Conservation (phyloP, 106 monocot genomes). For the Dactylorhiza incarnata region DNA sequence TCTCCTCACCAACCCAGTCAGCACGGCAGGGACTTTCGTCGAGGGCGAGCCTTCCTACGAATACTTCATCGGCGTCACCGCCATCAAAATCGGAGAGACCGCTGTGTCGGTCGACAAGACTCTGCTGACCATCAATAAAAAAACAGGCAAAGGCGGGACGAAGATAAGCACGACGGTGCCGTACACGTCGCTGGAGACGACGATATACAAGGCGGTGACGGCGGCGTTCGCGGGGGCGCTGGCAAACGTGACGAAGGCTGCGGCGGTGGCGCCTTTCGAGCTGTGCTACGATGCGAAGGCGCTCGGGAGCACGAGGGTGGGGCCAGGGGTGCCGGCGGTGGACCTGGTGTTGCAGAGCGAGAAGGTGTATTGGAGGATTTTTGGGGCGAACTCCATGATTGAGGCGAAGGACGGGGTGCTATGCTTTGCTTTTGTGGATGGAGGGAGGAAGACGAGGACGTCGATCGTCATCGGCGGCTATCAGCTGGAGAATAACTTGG, state of each 20-base stretch:
- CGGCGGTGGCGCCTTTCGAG: conserved; percentile 37
- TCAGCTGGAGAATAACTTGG: conserved; percentile 69
- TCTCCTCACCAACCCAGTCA: conserved; percentile 54
- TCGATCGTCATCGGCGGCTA: conserved; percentile 57
- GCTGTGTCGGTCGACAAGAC: conserved; percentile 23
- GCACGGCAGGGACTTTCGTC: conserved; percentile 35
- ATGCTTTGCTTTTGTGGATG: conserved; percentile 69
- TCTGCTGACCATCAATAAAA: conserved; percentile 33
- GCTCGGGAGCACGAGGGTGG: conserved; percentile 33
- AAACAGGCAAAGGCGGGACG: conserved; percentile 46
- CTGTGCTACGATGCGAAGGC: conserved; percentile 27
- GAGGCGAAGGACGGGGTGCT: conserved; percentile 20
- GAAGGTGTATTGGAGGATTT: conserved; percentile 31
- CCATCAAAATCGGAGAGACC: conserved; percentile 37
- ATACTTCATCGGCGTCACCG: conserved; percentile 59
- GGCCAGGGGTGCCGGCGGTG: conserved; percentile 46
- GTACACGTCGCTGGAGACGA: conserved; percentile 46
- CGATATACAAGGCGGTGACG: conserved; percentile 40
- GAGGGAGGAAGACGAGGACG: conserved; percentile 30
- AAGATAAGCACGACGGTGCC: conserved; percentile 57
- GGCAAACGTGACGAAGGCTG: conserved; percentile 9
- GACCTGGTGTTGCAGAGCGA: conserved; percentile 41
- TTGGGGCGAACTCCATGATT: conserved; percentile 66
- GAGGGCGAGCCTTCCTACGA: conserved; percentile 49
- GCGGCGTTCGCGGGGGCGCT: conserved; percentile 19